Conservation (phyloP, 352 stramenopile species). For the Phytophthora cactorum region DNA sequence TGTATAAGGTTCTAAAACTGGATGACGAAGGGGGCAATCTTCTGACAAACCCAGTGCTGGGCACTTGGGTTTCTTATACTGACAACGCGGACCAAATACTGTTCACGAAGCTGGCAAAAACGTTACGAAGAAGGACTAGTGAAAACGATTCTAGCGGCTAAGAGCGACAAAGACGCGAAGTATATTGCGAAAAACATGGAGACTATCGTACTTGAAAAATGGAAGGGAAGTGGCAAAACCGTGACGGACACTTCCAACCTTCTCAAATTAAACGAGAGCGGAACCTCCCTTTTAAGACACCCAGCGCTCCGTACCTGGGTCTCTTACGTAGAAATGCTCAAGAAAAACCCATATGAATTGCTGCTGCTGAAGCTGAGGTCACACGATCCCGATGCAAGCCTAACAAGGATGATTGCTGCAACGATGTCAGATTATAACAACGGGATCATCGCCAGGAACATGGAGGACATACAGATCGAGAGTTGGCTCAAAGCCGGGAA, state of each 20-base stretch:
- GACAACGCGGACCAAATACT: not conserved
- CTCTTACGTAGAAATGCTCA: not conserved
- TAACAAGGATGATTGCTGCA: not conserved
- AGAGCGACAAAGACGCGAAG: not conserved
- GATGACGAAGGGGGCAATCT: not conserved
- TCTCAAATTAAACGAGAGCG: not conserved
- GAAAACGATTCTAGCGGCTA: not conserved
- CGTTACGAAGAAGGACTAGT: not conserved
- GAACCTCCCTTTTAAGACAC: not conserved
- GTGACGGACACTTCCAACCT: not conserved
- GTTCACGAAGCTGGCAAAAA: not conserved
- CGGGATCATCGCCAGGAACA: not conserved
- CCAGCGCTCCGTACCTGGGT: not conserved
- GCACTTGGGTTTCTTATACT: not conserved
- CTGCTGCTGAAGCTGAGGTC: not conserved
- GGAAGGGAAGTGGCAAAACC: not conserved
- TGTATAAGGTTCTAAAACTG: not conserved
- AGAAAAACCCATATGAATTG: not conserved
- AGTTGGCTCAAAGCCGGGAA: not conserved
- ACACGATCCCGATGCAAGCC: not conserved
- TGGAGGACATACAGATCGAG: not conserved
- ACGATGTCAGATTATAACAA: not conserved
- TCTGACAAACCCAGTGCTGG: not conserved
- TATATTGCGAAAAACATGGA: not conserved
- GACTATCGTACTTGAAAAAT: not conserved